Evolutionary conservation across 1,284 basidiomycete species (phyloP), one percentile per base, ranked within the genome.

Genomic region (Microbotryum scabiosae): DNA sequence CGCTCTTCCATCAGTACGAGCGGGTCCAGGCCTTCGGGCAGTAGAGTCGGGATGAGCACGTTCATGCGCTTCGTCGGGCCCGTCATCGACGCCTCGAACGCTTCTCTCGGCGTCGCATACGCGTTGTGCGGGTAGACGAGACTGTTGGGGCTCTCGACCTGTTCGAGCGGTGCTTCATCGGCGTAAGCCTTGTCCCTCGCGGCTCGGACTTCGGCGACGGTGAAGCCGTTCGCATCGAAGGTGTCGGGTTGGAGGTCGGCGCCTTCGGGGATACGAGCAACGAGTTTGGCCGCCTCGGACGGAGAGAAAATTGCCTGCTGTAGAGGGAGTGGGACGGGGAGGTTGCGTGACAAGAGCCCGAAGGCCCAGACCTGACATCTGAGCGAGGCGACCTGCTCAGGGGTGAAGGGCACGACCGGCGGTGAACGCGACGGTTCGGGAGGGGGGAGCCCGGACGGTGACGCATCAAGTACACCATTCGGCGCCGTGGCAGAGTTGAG

Each of bases 101-200:
- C 36, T 41, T 41, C 36, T 41, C 36, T 41, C 36, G 36, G 36
- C 14, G 84, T 59, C 84, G 74, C 30, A 79, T 86, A 96, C n/a
- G 93, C 86, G 75, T 97, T 97, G 80, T 94, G 97, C 0, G 94
- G 94, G 72, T 96, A 94, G 61, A 97, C 85, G 55, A 84, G 81
- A 4, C 89, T 80, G 51, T 82, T 78, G 73, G 94, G 85, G 73
- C 90, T 86, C 68, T 93, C 90, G 50, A 89, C 79, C 73, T 75
- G 74, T 65, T 78, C 76, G 18, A 76, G 71, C 10, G 72, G 70
- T 51, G 71, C 64, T 57, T 74, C 71, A 14, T 64, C 62, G 36
- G 62, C 60, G 6, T 61, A 49, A 4, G 47, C 69, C 54, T 56
- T 69, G 64, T 70, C 73, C 56, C 61, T 41, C 36, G 36, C 36